A percentile compares a stretch with the other conserved stretches of the same genome.
Evolutionary conservation across 2,329 filamentous ascomycete species (phyloP).

Genomic region (Lachnum nothofagi): DNA sequence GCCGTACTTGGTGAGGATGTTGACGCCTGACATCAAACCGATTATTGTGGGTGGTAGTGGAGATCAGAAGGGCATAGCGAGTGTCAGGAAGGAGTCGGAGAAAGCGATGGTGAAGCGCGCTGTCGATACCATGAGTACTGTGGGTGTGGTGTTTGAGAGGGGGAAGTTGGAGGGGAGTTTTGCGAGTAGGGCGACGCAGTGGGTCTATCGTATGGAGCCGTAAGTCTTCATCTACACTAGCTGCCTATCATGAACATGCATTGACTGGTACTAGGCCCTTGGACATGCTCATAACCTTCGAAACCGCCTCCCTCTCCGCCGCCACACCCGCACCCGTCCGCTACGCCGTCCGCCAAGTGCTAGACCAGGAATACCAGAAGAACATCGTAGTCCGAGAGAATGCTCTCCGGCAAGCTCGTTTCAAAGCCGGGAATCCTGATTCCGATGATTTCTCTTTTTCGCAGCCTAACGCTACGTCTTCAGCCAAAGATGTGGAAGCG

Average conservation of each 20-base stretch:
- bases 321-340: constrained; percentile 65
- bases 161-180: constrained; percentile 70
- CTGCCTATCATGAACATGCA: neutral
- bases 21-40: constrained; percentile 86
- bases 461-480: too few relatives aligned
- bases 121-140: constrained; percentile 74
- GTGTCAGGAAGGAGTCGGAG: constrained; percentile 81
- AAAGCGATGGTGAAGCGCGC: constrained; percentile 74
- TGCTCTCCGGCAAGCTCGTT: constrained; percentile 60
- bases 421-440: constrained; percentile 46
- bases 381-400: constrained; percentile 63
- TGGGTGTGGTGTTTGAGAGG: constrained; percentile 75
- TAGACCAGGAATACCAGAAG: constrained; percentile 83
- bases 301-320: constrained; percentile 54
- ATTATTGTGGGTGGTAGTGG: constrained; percentile 73
- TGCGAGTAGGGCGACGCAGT: constrained; percentile 54
- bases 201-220: constrained; percentile 93
- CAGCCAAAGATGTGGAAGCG: constrained; percentile 12
- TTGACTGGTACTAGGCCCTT: constrained; percentile 46
- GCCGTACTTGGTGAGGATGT: constrained; percentile 76
- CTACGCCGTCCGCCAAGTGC: constrained; percentile 88
- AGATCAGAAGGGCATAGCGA: constrained; percentile 63
- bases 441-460: constrained; percentile 31
- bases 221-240: too few relatives aligned
- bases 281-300: constrained; percentile 72